Percentiles rank a stretch among this genome's conserved stretches.
Conservation (phyloP, 106 monocot genomes). For the Iris macrosiphon region DNA sequence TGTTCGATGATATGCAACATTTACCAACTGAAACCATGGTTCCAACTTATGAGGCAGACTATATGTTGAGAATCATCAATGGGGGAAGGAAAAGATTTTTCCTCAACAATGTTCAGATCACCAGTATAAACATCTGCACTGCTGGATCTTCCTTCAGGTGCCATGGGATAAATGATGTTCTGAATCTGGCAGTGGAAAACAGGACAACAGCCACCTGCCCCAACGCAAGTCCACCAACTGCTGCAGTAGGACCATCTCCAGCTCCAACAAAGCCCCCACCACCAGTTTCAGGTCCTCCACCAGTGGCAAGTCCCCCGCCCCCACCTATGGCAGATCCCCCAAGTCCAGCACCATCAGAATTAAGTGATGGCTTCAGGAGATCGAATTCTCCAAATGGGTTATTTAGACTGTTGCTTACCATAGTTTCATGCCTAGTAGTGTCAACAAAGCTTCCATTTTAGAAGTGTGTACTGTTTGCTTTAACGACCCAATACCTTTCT, state of each 20-base stretch:
- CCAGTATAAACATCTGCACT: slow-evolving; percentile 20
- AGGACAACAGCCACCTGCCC: neutral
- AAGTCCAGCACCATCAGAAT: neutral
- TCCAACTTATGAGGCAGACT: slow-evolving; percentile 19
- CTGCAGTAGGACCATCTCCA: slow-evolving; percentile 4
- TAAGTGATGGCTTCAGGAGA: neutral
- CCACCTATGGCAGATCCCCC: too few relatives aligned
- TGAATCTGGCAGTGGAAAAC: neutral
- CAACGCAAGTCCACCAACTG: neutral
- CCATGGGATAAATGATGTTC: slow-evolving; percentile 40
- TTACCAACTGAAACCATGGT: slow-evolving; percentile 33
- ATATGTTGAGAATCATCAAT: slow-evolving; percentile 14
- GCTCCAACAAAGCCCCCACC: neutral
- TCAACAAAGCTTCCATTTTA: too few relatives aligned
- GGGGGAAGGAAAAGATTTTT: slow-evolving; percentile 9
- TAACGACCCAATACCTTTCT: too few relatives aligned
- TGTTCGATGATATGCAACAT: slow-evolving; percentile 21
- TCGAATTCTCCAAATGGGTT: neutral
- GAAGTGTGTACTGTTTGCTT: too few relatives aligned
- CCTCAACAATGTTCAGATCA: slow-evolving; percentile 28
- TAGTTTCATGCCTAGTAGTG: too few relatives aligned
- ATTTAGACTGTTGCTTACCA: too few relatives aligned
- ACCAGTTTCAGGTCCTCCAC: neutral
- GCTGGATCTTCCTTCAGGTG: slow-evolving; percentile 36
- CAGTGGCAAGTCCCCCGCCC: slow-evolving; percentile 5